Evolutionary conservation across 2,329 filamentous ascomycete genomes (phyloP).

Genomic region (Aciculosporium take): DNA sequence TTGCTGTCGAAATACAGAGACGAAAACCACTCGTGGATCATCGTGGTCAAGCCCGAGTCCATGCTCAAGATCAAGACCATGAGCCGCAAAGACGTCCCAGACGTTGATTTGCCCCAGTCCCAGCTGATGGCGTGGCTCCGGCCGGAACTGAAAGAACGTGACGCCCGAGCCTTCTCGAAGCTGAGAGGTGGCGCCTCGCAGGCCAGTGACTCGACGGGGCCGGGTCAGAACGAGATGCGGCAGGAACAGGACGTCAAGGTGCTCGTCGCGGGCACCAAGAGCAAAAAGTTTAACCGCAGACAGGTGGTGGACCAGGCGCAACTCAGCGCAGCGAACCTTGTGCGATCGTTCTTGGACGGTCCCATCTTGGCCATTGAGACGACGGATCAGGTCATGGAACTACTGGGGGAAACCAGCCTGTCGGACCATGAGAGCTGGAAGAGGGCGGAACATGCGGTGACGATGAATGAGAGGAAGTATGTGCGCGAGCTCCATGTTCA

Average conservation of each 20-base stretch:
- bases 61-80: slow-evolving; percentile 69
- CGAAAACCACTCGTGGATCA: slow-evolving; percentile 70
- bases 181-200: slow-evolving; percentile 19
- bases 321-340: slow-evolving; percentile 41
- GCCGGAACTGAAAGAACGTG: slow-evolving; percentile 66
- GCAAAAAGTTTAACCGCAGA: slow-evolving; percentile 82
- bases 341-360: slow-evolving; percentile 58
- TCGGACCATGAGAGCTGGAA: slow-evolving; percentile 77
- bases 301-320: slow-evolving; percentile 73
- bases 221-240: slow-evolving; percentile 15
- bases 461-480: slow-evolving; percentile 67
- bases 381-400: slow-evolving; percentile 66
- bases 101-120: slow-evolving; percentile 58
- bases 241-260: slow-evolving; percentile 66
- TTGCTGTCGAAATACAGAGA: slow-evolving; percentile 63
- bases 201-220: slow-evolving; percentile 14
- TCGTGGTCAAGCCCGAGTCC: slow-evolving; percentile 69
- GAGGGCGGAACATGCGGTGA: slow-evolving; percentile 61
- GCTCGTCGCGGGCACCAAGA: slow-evolving; percentile 66
- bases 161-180: slow-evolving; percentile 42
- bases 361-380: slow-evolving; percentile 82
- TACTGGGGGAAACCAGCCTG: slow-evolving; percentile 59
- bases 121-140: slow-evolving; percentile 72
- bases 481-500: slow-evolving; percentile 69
- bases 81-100: slow-evolving; percentile 57